Evolutionary conservation across 352 stramenopile species (phyloP), one percentile per base, ranked within the genome.

Genomic region (Pythium phragmitis): DNA sequence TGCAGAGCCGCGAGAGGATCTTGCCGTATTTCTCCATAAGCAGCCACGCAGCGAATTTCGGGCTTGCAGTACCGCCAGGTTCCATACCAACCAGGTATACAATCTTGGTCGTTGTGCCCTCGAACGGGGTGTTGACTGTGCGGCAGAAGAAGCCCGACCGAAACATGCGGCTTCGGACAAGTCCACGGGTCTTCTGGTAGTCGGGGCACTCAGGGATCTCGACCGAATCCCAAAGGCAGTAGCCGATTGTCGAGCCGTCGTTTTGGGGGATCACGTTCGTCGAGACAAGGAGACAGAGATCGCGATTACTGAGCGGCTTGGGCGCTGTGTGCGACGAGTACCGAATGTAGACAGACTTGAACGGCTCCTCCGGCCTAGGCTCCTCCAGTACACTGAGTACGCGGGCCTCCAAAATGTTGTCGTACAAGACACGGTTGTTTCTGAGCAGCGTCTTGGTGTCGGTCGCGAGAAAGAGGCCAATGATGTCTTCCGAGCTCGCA

Each of bases 161-260:
- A 59, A 85, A 83, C 74, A 85, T 82, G 16, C 49, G 71, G 45
- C 65, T 66, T 19, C 65, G 58, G 19, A 82, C 52, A 30, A 72
- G 13, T 2, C 59, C 59, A 33, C 76, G 63, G 7, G 53, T 59
- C 36, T 62, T 66, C 36, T 12, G 9, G 17, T 56, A 52, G 39
- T 72, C 65, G 1, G 65, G 65, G n/a, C 53, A 68, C 34, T 63
- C 45, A 12, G 45, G 45, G 16, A 72, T 63, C 14, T 85, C 69
- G 36, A 88, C 70, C 9, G 77, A 86, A 56, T 88, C 75, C 79
- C 77, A 86, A 13, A 88, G 69, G 56, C 79, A 86, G 56, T 86
- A 88, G 53, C 75, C 79, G 42, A 86, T 76, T 0, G 71, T 82
- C 1, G 77, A 83, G 42, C 73, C 76, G 33, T 84, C 75, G 23